Percentiles rank a stretch among this genome's conserved stretches.
Conservation (phyloP, 2,329 filamentous ascomycete genomes). For the Cladophialophora yegresii region DNA sequence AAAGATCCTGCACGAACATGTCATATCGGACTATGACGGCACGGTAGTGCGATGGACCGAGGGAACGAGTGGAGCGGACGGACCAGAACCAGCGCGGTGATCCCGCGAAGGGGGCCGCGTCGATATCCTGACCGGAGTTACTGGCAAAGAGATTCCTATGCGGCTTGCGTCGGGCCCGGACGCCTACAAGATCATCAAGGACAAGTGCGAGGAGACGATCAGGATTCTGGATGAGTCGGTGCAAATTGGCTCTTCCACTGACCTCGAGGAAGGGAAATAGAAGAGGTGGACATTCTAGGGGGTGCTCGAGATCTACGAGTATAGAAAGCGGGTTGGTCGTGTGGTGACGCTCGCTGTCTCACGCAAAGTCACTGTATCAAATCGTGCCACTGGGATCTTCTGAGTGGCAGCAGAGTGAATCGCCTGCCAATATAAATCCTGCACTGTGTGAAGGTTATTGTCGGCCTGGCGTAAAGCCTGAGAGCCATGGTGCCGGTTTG, state of each 20-base stretch:
- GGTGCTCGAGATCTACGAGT: not conserved
- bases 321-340: too few relatives aligned
- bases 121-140: constrained; percentile 50
- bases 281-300: not conserved
- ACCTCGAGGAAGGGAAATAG: not conserved
- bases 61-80: constrained; percentile 11
- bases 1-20: constrained; percentile 13
- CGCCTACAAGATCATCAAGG: not conserved
- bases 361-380: too few relatives aligned
- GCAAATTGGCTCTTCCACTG: not conserved
- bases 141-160: not conserved
- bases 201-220: not conserved
- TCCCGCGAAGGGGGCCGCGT: constrained; percentile 57
- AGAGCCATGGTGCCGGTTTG: too few relatives aligned
- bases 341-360: too few relatives aligned
- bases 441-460: too few relatives aligned
- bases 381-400: too few relatives aligned
- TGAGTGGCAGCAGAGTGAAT: too few relatives aligned
- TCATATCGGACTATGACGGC: constrained; percentile 27
- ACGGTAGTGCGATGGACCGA: constrained; percentile 19
- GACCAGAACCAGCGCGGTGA: constrained; percentile 59
- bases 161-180: not conserved
- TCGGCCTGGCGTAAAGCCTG: too few relatives aligned
- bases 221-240: not conserved
- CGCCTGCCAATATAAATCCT: too few relatives aligned